Evolutionary conservation across 441 rosid species (phyloP).

Genomic region (Populus hybrid): DNA sequence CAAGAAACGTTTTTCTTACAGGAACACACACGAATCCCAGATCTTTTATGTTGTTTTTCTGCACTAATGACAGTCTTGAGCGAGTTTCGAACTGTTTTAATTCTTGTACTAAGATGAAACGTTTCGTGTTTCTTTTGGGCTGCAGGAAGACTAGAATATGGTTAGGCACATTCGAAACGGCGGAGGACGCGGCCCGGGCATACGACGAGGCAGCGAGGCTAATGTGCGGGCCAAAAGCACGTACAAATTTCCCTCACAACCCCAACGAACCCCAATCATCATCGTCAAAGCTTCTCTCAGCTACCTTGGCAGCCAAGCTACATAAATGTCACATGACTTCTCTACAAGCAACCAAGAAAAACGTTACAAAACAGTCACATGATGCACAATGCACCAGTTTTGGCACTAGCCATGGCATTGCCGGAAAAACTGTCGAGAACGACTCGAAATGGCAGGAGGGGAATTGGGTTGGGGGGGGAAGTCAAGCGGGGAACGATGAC

Average conservation of each 20-base stretch:
- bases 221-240: conserved; percentile 60
- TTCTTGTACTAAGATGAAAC: conserved; percentile 2
- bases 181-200: conserved; percentile 49
- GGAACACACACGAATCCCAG: not conserved
- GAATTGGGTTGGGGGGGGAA: conserved; percentile 31
- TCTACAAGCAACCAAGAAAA: conserved; percentile 34
- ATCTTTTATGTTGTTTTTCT: not conserved
- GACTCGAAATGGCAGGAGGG: conserved; percentile 23
- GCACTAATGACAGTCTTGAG: not conserved
- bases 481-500: conserved; percentile 15
- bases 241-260: conserved; percentile 55
- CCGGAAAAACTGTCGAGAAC: conserved; percentile 14
- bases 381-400: conserved; percentile 12
- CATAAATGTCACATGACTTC: conserved; percentile 62
- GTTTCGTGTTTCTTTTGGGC: conserved; percentile 4
- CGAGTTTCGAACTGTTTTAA: not conserved
- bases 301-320: conserved; percentile 62
- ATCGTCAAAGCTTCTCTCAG: conserved; percentile 62
- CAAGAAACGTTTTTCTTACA: not conserved
- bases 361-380: conserved; percentile 12
- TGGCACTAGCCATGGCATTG: conserved; percentile 2
- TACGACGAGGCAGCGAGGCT: conserved; percentile 74
- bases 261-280: conserved; percentile 53
- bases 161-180: conserved; percentile 49
- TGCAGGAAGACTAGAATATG: conserved; percentile 75